Percentiles rank a stretch among this genome's conserved stretches.
These are phyloP conservation scores for Escovopsis weberi DNA, from an alignment of 2,329 filamentous ascomycete genomes.

Conservation along the genomic window DNA sequence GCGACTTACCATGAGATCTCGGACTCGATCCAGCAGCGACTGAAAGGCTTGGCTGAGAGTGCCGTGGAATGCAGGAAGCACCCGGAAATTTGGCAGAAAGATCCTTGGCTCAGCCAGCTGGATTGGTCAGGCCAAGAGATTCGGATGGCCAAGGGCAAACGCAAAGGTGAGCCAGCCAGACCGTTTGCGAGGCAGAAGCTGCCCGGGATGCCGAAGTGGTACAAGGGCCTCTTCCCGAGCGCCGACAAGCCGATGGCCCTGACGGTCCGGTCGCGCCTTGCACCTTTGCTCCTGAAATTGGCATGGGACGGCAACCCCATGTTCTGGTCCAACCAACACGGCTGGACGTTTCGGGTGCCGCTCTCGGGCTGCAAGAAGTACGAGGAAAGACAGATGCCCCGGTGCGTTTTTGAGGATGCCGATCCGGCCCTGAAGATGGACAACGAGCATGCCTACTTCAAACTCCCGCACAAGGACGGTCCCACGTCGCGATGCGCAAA, in stretches of 20 bases:
- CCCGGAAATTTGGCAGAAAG: slow-evolving; percentile 53
- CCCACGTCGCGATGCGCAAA: slow-evolving; percentile 71
- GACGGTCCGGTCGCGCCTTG: slow-evolving; percentile 75
- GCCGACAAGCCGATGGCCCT: slow-evolving; percentile 56
- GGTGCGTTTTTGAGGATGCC: slow-evolving; percentile 66
- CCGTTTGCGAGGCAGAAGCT: slow-evolving; percentile 77
- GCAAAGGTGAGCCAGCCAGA: slow-evolving; percentile 64
- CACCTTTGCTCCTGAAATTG: slow-evolving; percentile 69
- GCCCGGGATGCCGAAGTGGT: slow-evolving; percentile 92
- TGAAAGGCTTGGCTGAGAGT: slow-evolving; percentile 59
- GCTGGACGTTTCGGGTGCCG: slow-evolving; percentile 80
- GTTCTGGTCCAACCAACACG: slow-evolving; percentile 84
- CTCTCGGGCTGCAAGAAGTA: slow-evolving; percentile 48
- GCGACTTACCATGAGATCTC: slow-evolving; percentile 66
- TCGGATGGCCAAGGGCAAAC: slow-evolving; percentile 82
- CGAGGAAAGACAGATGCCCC: slow-evolving; percentile 52
- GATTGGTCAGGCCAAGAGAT: slow-evolving; percentile 93
- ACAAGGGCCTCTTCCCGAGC: slow-evolving; percentile 73
- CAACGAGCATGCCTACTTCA: slow-evolving; percentile 58
- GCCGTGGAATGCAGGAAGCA: slow-evolving; percentile 62
- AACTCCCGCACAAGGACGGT: slow-evolving; percentile 92
- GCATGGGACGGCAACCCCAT: slow-evolving; percentile 83
- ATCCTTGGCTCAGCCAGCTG: slow-evolving; percentile 85
- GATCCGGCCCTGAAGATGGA: slow-evolving; percentile 53
- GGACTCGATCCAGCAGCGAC: slow-evolving; percentile 60